These are phyloP conservation scores for Fusarium sp. DNA, from an alignment of 2,329 filamentous ascomycete species.

Conservation along the genomic window DNA sequence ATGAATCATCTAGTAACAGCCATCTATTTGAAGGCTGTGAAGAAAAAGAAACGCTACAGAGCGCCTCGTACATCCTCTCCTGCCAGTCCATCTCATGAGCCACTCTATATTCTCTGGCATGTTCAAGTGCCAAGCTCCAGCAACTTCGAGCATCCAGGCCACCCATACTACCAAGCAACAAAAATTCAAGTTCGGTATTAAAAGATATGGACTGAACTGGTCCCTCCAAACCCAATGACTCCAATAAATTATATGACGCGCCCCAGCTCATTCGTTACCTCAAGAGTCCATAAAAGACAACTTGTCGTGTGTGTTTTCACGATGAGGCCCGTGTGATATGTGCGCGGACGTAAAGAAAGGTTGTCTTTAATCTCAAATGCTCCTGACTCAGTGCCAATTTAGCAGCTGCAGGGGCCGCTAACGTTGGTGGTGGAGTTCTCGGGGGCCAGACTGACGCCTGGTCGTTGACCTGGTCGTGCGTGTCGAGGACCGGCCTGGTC, in stretches of 20 bases:
- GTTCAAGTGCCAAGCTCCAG: conserved; percentile 39
- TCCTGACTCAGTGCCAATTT: conserved; percentile 46
- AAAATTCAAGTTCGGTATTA: conserved; percentile 53
- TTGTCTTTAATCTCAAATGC: conserved; percentile 39
- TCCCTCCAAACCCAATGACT: conserved; percentile 58
- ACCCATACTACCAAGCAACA: conserved; percentile 44
- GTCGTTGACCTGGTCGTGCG: conserved; percentile 74
- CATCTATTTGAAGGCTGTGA: conserved; percentile 49
- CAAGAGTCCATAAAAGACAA: conserved; percentile 45
- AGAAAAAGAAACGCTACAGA: conserved; percentile 46
- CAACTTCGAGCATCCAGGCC: conserved; percentile 32
- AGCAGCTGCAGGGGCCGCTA: conserved; percentile 69
- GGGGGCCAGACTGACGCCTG: conserved; percentile 68
- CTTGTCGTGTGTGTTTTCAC: conserved; percentile 46
- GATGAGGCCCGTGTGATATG: conserved; percentile 44
- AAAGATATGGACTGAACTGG: conserved; percentile 55
- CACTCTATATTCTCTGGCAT: conserved; percentile 40
- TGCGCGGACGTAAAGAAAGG: conserved; percentile 39
- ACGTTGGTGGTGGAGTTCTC: conserved; percentile 71
- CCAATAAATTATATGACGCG: conserved; percentile 56
- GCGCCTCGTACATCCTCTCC: conserved; percentile 46
- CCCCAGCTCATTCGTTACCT: conserved; percentile 49
- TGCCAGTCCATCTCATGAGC: conserved; percentile 39
- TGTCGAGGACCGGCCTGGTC: conserved; percentile 96
- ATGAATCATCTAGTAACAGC: conserved; percentile 42